Evolutionary conservation across 768 basidiomycete species (phyloP).

Genomic region (Hydnomerulius pinastri): DNA sequence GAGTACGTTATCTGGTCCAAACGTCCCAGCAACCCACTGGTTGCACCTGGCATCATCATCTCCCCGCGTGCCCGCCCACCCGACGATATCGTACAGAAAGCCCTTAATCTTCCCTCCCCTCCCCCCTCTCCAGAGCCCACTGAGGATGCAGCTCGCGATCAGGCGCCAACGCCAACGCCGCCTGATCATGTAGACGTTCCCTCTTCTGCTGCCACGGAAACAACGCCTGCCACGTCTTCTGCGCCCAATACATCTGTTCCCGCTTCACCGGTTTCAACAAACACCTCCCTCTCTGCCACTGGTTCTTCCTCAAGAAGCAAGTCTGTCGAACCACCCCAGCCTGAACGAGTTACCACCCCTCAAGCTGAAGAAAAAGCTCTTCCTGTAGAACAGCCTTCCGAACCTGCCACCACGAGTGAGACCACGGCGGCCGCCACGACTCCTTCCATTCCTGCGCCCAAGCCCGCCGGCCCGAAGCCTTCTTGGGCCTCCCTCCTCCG

Average conservation of each 20-base stretch:
- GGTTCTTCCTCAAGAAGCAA: slow-evolving; percentile 21
- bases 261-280: slow-evolving; percentile 59
- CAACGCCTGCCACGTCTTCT: slow-evolving; percentile 51
- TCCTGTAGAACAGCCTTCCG: not conserved
- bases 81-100: slow-evolving; percentile 53
- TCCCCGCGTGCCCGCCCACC: slow-evolving; percentile 67
- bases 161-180: not conserved
- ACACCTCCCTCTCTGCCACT: slow-evolving; percentile 54
- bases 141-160: slow-evolving; percentile 10
- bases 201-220: slow-evolving; percentile 51
- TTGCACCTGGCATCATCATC: slow-evolving; percentile 72
- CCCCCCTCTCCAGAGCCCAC: slow-evolving; percentile 40
- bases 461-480: slow-evolving; percentile 48
- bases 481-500: slow-evolving; percentile 78
- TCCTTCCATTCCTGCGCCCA: slow-evolving; percentile 16
- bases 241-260: slow-evolving; percentile 48
- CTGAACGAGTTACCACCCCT: slow-evolving; percentile 13
- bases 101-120: slow-evolving; percentile 56
- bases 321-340: slow-evolving; percentile 8
- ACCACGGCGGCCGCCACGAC: not conserved
- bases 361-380: slow-evolving; percentile 9
- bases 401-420: slow-evolving; percentile 6
- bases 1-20: slow-evolving; percentile 73
- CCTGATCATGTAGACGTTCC: slow-evolving; percentile 37
- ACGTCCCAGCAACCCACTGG: slow-evolving; percentile 63